phyloP scores from a whole-genome alignment of 768 basidiomycete species.

The Dioszegia hungarica region DNA sequence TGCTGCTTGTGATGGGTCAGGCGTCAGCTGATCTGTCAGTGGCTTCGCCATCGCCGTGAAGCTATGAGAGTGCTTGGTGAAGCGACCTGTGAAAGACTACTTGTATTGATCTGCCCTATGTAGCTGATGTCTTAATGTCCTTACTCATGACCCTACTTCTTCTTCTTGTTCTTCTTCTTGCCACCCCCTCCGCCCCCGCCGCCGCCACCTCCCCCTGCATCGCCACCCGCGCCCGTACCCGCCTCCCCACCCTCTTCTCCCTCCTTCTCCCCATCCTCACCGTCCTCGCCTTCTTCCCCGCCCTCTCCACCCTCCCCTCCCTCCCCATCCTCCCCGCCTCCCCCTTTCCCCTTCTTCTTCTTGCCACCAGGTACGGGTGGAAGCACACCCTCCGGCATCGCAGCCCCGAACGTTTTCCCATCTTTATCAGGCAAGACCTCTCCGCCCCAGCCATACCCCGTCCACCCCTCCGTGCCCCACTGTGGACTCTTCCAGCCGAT shows the following conservation, averaged over 20 bases:
- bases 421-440: conserved; percentile 23
- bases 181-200: conserved; percentile 4
- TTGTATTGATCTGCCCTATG: background rate
- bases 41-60: conserved; percentile 33
- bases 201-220: background rate
- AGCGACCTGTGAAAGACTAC: background rate
- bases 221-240: too few species aligned
- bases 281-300: conserved; percentile 5
- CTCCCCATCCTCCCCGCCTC: conserved; percentile 10
- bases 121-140: too few species aligned
- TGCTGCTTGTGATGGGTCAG: background rate
- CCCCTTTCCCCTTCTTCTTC: conserved; percentile 20
- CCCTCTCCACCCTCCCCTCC: conserved; percentile 1
- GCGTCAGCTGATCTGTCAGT: conserved; percentile 13
- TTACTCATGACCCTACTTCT: too few species aligned
- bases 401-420: conserved; percentile 28
- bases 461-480: conserved; percentile 29
- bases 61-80: conserved; percentile 8
- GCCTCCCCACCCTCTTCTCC: background rate
- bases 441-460: conserved; percentile 35
- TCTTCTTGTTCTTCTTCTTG: conserved; percentile 8
- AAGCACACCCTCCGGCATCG: conserved; percentile 18
- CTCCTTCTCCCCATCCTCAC: conserved; percentile 4
- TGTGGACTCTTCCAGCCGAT: conserved; percentile 16
- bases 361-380: background rate